Conservation (phyloP, 225 moss, liverwort and hornwort species). For the Pseudisothecium myosuroides region DNA sequence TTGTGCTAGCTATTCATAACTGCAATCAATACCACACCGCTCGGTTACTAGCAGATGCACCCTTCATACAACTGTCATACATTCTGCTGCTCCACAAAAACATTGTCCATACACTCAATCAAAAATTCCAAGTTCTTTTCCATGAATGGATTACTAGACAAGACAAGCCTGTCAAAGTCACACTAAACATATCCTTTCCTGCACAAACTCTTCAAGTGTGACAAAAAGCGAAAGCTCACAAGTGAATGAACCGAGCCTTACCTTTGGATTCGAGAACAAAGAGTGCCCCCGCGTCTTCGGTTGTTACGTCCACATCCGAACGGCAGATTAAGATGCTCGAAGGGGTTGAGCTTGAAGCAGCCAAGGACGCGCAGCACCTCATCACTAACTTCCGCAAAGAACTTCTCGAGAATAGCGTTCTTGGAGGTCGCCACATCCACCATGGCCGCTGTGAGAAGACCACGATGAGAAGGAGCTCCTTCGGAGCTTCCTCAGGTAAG, state of each 20-base stretch:
- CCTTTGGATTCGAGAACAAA: constrained; percentile 53
- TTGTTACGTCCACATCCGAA: not conserved
- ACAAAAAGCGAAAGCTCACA: not conserved
- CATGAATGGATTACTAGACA: no score
- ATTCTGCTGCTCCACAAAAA: no score
- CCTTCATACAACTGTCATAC: no score
- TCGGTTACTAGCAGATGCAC: no score
- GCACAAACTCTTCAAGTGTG: not conserved
- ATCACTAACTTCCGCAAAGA: constrained; percentile 95
- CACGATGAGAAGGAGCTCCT: not conserved
- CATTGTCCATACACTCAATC: no score
- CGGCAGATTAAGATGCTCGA: constrained; percentile 85
- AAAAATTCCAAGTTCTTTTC: no score
- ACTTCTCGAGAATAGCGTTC: constrained; percentile 87
- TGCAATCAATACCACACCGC: no score
- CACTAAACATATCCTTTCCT: no score
- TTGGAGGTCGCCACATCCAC: constrained; percentile 52
- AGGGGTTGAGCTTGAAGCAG: constrained; percentile 99
- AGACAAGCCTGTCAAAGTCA: no score
- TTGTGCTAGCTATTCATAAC: no score
- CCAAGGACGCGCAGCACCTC: constrained; percentile 86
- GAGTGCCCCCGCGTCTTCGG: constrained; percentile 33
- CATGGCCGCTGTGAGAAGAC: constrained; percentile 16
- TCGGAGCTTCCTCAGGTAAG: no score
- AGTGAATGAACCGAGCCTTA: not conserved